Evolutionary conservation across 2,329 filamentous ascomycete species (phyloP).

Genomic region (Curvularia eragrostidis): DNA sequence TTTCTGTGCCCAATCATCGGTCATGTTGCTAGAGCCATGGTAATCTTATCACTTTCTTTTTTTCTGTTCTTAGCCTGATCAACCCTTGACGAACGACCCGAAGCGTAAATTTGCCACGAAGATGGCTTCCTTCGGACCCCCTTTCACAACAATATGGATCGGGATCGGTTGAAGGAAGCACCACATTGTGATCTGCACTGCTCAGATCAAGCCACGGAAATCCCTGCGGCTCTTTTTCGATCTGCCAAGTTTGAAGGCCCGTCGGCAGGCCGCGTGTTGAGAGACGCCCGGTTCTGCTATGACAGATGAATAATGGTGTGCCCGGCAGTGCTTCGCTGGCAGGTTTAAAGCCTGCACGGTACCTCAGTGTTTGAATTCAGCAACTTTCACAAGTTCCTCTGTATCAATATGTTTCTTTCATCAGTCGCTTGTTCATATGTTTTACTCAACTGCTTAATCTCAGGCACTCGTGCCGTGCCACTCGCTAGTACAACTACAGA

Average conservation of each 20-base stretch:
- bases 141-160: slow-evolving; percentile 9
- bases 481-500: slow-evolving; percentile 9
- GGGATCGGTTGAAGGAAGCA: slow-evolving; percentile 6
- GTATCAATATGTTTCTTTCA: slow-evolving; percentile 16
- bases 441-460: slow-evolving; percentile 8
- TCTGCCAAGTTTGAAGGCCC: slow-evolving; percentile 6
- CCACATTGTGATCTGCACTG: slow-evolving; percentile 10
- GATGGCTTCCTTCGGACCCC: slow-evolving; percentile 2
- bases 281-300: slow-evolving; percentile 8
- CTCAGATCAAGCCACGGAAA: slow-evolving; percentile 4
- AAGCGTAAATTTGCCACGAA: slow-evolving; percentile 4
- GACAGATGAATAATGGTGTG: slow-evolving; percentile 1
- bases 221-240: slow-evolving; percentile 12
- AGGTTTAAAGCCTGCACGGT: slow-evolving; percentile 8
- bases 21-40: background rate
- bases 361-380: background rate
- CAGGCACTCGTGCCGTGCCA: slow-evolving; percentile 8
- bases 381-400: slow-evolving; percentile 1
- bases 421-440: slow-evolving; percentile 11
- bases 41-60: slow-evolving; percentile 12
- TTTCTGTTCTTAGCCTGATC: slow-evolving; percentile 8
- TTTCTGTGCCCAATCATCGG: background rate
- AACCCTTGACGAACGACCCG: slow-evolving; percentile 2
- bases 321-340: background rate
- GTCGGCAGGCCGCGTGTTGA: slow-evolving; percentile 13